A percentile compares a stretch with the other conserved stretches of the same genome.
Conservation (phyloP, 768 basidiomycete genomes). For the Russula abietina region DNA sequence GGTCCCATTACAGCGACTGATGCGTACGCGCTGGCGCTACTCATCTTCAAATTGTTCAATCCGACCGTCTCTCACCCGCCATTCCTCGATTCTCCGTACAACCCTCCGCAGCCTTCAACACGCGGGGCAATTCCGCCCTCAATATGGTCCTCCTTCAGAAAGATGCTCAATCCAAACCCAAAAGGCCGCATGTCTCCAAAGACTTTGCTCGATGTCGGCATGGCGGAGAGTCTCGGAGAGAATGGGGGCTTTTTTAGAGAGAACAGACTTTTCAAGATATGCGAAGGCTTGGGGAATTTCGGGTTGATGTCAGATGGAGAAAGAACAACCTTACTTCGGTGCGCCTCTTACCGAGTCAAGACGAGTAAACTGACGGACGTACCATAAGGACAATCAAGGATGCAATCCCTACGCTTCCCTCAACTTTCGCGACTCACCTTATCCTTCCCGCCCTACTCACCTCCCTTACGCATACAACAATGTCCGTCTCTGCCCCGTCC, state of each 20-base stretch:
- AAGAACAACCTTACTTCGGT: slow-evolving; percentile 68
- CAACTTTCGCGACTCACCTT: slow-evolving; percentile 76
- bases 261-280: slow-evolving; percentile 82
- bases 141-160: slow-evolving; percentile 78
- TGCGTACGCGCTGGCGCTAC: slow-evolving; percentile 81
- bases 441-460: slow-evolving; percentile 78
- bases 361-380: not conserved
- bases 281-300: slow-evolving; percentile 81
- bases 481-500: slow-evolving; percentile 53
- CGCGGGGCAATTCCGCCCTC: slow-evolving; percentile 69
- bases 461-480: slow-evolving; percentile 76
- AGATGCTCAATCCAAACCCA: slow-evolving; percentile 83
- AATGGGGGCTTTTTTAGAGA: slow-evolving; percentile 70
- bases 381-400: slow-evolving; percentile 67
- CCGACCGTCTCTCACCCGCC: slow-evolving; percentile 61
- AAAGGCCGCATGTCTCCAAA: slow-evolving; percentile 72
- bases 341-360: slow-evolving; percentile 18
- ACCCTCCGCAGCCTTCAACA: slow-evolving; percentile 68
- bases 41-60: slow-evolving; percentile 86
- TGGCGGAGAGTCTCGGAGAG: slow-evolving; percentile 53
- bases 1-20: slow-evolving; percentile 62
- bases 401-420: slow-evolving; percentile 71
- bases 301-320: slow-evolving; percentile 75
- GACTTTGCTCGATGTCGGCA: slow-evolving; percentile 73
- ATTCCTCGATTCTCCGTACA: slow-evolving; percentile 66